Base-by-base conservation (phyloP, 1,139 yeast species). In the Suhomyces atakaporum region DNA sequence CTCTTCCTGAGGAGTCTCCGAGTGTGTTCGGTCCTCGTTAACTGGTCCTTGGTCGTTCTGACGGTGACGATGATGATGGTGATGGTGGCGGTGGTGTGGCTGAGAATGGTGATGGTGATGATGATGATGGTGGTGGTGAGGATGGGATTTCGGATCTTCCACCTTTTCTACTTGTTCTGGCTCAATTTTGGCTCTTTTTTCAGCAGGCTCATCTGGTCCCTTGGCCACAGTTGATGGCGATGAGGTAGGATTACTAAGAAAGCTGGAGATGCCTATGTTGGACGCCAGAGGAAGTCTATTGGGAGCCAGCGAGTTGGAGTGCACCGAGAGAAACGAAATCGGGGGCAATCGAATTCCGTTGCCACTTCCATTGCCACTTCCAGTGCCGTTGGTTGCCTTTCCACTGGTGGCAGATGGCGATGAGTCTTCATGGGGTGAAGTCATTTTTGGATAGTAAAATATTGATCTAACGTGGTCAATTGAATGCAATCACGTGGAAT, bases 261-360 rank as follows among this genome's bases (percentile, higher is more conserved):
- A 50, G 24, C 49, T 43, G 20, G 49, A 48, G 29, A 55, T 51
- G 19, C 52, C 59, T 33, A 53, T 47, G 42, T 46, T 50, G 14
- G 56, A 44, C 9, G 55, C 49, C 30, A 48, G 44, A 3, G 54
- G 58, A 16, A 49, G 44, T 24, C 49, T 46, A 31, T 39, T 50
- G n/a, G 43, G 39, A 23, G 41, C 37, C 16, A 37, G 44, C 7
- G 38, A 15, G 35, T 28, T 27, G 38, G 46, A 32, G 22, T 45
- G 52, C 4, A 47, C 43, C 5, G 63, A 52, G 36, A 60, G 45
- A 38, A 58, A 59, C 25, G 62, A 55, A 10, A 60, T 60, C 16
- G 65, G 62, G 4, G 65, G 65, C 29, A 60, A 54, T 32, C 55
- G 48, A 19, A 59, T 49, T n/a, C 50, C 52, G 18, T 31, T 36